phyloP scores from a whole-genome alignment of 495 filamentous ascomycete species.

The Xylaria scruposa region DNA sequence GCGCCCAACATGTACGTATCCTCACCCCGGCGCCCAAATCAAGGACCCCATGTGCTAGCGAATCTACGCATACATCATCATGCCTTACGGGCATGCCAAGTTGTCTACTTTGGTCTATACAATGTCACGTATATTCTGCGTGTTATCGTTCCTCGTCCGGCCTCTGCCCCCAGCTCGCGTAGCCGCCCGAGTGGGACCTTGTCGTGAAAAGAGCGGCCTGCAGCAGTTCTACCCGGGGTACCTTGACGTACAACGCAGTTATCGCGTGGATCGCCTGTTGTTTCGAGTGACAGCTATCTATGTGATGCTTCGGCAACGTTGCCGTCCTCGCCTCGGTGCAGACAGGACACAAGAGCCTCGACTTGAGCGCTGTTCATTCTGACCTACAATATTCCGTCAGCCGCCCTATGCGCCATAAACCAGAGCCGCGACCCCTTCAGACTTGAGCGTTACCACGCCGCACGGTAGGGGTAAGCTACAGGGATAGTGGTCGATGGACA shows the following conservation, averaged over 20 bases:
- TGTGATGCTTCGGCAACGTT: conserved; percentile 8
- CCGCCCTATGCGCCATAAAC: conserved; percentile 22
- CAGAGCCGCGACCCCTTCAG: background rate
- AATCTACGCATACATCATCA: conserved; percentile 16
- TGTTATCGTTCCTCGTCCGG: conserved; percentile 22
- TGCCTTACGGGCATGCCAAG: conserved; percentile 22
- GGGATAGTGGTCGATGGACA: conserved; percentile 14
- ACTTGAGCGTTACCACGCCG: background rate
- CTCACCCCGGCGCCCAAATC: conserved; percentile 4
- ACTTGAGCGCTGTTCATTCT: background rate
- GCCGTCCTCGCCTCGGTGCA: conserved; percentile 17
- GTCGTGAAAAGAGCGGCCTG: conserved; percentile 19
- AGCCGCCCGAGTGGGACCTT: conserved; percentile 26
- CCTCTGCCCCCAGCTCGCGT: conserved; percentile 15
- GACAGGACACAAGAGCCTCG: conserved; percentile 3
- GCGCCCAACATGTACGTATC: conserved; percentile 11
- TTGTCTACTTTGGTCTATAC: conserved; percentile 16
- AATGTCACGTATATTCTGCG: conserved; percentile 25
- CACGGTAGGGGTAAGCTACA: conserved; percentile 19
- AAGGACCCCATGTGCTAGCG: conserved; percentile 4
- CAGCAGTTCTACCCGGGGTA: conserved; percentile 13
- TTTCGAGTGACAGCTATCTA: conserved; percentile 15
- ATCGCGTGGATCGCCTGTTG: background rate
- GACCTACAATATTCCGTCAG: background rate
- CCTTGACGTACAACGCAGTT: conserved; percentile 18